Evolutionary conservation across 768 basidiomycete genomes (phyloP), one percentile per base, ranked within the genome.

Genomic region (Lenzites betulinus): DNA sequence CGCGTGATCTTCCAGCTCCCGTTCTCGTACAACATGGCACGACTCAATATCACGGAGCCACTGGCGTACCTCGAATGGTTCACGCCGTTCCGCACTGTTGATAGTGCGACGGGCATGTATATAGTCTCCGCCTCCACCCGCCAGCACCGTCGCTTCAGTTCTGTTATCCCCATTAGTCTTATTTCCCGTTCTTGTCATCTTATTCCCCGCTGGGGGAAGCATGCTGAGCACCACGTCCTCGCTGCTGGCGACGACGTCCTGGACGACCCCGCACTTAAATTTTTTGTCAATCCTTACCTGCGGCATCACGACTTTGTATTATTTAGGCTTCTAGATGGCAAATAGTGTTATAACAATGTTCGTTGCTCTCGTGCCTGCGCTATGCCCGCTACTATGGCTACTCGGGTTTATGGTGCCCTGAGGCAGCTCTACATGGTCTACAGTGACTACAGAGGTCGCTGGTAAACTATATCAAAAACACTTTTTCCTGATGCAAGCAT

Each of bases 61-160:
- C 28, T 58, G 20, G 57, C 57, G 2, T 50, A 58, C 20, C 38
- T 58, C 5, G 57, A 58, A n/a, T 58, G 57, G 57, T 58, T 58
- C 28, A 58, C 57, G 13, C 36, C 38, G 18, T 44, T 58, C 33
- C 20, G 5, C 2, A n/a, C 16, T 22, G 38, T 51, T 15, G 49
- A 58, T 25, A 5, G n/a, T 4, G 23, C 26, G 2, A 26, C 44
- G 11, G 39, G 57, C 20, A 25, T 58, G 26, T 58, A 28, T 50
- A n/a, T 51, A 18, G 46, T 57, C 9, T 36, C 33, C 3, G 46
- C 18, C 4, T 58, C 57, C 1, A 58, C 57, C 2, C 35, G 49
- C 1, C 15, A n/a, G 12, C 25, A 51, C 26, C 23, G 6, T 3
- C 57, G 35, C 1, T 30, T 43, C 26, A 22, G 23, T 7, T 35